phyloP scores from a whole-genome alignment of 139 green algal species.

The Pleodorina starrii region DNA sequence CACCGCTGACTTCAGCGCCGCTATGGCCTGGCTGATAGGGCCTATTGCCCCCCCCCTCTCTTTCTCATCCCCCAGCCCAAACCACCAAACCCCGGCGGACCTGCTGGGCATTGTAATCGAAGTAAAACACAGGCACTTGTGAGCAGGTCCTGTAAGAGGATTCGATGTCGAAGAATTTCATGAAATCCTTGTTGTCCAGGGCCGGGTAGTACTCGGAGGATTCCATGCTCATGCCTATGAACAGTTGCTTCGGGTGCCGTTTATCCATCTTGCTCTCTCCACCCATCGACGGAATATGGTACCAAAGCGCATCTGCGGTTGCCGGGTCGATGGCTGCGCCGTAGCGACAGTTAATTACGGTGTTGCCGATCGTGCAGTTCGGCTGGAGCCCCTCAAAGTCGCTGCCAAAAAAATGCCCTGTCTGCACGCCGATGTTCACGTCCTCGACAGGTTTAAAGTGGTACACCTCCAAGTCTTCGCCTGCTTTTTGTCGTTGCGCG shows the following conservation, averaged over 20 bases:
- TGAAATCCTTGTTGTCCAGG: constrained; percentile 38
- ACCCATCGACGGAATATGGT: constrained; percentile 37
- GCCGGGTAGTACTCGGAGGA: constrained; percentile 28
- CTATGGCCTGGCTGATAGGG: too few relatives aligned
- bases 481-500: neutral
- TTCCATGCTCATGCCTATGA: constrained; percentile 47
- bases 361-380: constrained; percentile 31
- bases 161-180: constrained; percentile 44
- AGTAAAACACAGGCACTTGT: constrained; percentile 50
- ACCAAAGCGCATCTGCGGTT: constrained; percentile 44
- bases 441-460: constrained; percentile 2
- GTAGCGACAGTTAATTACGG: constrained; percentile 34
- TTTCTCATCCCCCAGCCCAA: neutral
- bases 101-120: constrained; percentile 46
- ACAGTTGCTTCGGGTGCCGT: constrained; percentile 40
- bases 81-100: too few relatives aligned
- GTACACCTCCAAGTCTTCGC: neutral
- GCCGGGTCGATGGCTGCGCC: neutral
- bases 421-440: constrained; percentile 16
- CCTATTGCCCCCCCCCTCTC: too few relatives aligned
- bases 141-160: constrained; percentile 29
- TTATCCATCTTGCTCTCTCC: neutral
- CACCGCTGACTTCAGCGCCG: too few relatives aligned
- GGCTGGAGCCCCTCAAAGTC: constrained; percentile 33
- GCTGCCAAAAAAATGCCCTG: constrained; percentile 44